Evolutionary conservation across 495 filamentous ascomycete genomes (phyloP).

Genomic region (Delitschia confertaspora): DNA sequence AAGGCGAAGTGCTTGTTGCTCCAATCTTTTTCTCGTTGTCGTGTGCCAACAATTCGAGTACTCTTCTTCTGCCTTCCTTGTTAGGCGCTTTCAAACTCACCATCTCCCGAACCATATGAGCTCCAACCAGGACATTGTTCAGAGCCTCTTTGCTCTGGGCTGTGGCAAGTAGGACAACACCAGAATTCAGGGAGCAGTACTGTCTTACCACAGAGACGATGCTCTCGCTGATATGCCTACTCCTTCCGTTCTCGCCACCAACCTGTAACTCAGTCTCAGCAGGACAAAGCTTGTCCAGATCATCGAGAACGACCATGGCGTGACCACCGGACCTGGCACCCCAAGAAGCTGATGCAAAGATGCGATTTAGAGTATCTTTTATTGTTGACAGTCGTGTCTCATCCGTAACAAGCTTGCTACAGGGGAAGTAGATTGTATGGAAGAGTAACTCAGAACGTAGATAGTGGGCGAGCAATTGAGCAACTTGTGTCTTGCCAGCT

Average conservation of each 20-base stretch:
- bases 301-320: conserved; percentile 78
- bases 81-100: conserved; percentile 79
- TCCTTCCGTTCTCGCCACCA: conserved; percentile 82
- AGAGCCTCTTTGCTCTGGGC: conserved; percentile 77
- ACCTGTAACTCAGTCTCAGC: conserved; percentile 88
- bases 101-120: conserved; percentile 36
- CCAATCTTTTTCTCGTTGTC: conserved; percentile 31
- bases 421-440: conserved; percentile 72
- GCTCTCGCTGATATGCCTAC: conserved; percentile 82
- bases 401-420: conserved; percentile 73
- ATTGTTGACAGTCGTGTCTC: conserved; percentile 80
- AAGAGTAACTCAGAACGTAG: conserved; percentile 59
- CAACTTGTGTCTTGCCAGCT: conserved; percentile 75
- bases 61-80: conserved; percentile 76
- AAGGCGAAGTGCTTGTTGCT: conserved; percentile 21
- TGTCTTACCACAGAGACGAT: conserved; percentile 75
- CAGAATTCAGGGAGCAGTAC: conserved; percentile 64
- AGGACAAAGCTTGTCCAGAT: conserved; percentile 85
- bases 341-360: conserved; percentile 87
- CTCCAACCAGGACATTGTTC: conserved; percentile 35
- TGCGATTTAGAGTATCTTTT: conserved; percentile 72
- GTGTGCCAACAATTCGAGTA: conserved; percentile 62
- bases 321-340: conserved; percentile 74
- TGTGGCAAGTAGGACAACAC: conserved; percentile 81
- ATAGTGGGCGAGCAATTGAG: conserved; percentile 54